These are phyloP conservation scores for Zizania palustris DNA, from an alignment of 202 grass and related monocot genomes.

Conservation along the genomic window DNA sequence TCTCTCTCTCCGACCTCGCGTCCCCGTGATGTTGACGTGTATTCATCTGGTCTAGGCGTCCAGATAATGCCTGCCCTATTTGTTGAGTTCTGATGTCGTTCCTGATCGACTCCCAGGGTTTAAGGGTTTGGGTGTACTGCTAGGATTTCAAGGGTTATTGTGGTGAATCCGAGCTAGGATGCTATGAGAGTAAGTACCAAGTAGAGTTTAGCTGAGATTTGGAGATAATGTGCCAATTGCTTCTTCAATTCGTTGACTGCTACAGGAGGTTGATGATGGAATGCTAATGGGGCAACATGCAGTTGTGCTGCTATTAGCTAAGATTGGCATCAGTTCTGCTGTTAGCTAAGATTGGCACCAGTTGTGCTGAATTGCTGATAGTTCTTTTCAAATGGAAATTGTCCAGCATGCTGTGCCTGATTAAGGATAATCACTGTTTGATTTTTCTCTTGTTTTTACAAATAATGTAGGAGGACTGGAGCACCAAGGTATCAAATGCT, in stretches of 20 bases:
- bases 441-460: slow-evolving; percentile 20
- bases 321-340: not conserved
- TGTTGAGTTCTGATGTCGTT: slow-evolving; percentile 25
- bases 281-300: not conserved
- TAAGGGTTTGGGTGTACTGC: not conserved
- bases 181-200: not conserved
- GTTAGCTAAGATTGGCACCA: not conserved
- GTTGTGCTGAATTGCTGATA: too few relatives aligned
- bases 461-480: slow-evolving; percentile 59
- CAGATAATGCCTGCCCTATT: slow-evolving; percentile 23
- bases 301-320: not conserved
- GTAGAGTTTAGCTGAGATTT: not conserved
- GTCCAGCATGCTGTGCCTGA: not conserved
- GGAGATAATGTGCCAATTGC: not conserved
- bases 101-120: slow-evolving; percentile 41
- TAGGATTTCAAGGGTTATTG: not conserved
- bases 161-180: slow-evolving; percentile 13
- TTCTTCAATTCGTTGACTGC: slow-evolving; percentile 8
- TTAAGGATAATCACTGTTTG: slow-evolving; percentile 8
- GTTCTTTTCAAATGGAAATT: slow-evolving; percentile 20
- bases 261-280: not conserved
- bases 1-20: too few relatives aligned
- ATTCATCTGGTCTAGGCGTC: not conserved
- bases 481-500: slow-evolving; percentile 98
- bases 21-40: too few relatives aligned